Conservation (phyloP, 2,329 filamentous ascomycete genomes). For the Xylaria sp. region DNA sequence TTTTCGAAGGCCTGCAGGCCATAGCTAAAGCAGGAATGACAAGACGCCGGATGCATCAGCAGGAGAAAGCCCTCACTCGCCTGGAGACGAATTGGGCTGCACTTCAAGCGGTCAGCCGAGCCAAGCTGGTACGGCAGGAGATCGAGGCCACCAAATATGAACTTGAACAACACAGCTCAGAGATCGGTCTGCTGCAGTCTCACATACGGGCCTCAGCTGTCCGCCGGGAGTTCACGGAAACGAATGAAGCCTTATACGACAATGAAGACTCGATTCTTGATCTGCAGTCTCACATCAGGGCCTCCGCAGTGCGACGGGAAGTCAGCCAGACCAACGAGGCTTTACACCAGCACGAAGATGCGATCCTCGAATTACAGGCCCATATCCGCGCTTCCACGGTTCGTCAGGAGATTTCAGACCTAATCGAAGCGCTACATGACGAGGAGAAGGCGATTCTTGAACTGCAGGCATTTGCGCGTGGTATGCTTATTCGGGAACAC, state of each 20-base stretch:
- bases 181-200: conserved; percentile 35
- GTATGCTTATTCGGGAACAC: conserved; percentile 52
- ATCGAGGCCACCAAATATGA: conserved; percentile 44
- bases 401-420: conserved; percentile 41
- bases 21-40: conserved; percentile 58
- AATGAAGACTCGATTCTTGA: background rate
- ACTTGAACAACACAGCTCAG: conserved; percentile 39
- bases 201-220: conserved; percentile 38
- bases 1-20: conserved; percentile 51
- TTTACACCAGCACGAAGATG: background rate
- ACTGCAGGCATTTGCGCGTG: conserved; percentile 56
- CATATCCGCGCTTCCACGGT: conserved; percentile 51
- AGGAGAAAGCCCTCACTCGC: conserved; percentile 47
- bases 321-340: background rate
- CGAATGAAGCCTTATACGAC: background rate
- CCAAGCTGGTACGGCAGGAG: conserved; percentile 43
- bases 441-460: conserved; percentile 41
- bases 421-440: conserved; percentile 40
- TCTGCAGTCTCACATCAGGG: conserved; percentile 40
- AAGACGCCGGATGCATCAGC: conserved; percentile 47
- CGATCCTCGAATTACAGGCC: conserved; percentile 21
- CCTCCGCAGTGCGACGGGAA: background rate
- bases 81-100: conserved; percentile 47
- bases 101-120: conserved; percentile 45
- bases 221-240: background rate